phyloP scores from a whole-genome alignment of 2,329 filamentous ascomycete species.

The Fusarium sp. region DNA sequence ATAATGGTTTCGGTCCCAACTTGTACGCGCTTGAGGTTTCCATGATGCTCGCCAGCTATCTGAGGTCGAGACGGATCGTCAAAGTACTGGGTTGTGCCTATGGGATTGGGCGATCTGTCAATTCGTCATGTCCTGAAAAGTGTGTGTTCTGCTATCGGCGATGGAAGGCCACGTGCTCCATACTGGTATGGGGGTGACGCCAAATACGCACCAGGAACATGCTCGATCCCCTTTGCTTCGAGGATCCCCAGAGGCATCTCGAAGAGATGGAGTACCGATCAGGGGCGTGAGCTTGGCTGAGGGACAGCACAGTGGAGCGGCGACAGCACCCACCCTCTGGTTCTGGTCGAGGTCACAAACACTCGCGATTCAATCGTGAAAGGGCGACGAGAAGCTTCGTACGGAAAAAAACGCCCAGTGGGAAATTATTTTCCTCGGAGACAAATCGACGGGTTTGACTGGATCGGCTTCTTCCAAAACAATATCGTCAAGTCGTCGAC shows the following conservation, averaged over 20 bases:
- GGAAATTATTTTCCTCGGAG: not conserved
- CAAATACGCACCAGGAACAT: conserved; percentile 73
- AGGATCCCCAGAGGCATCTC: conserved; percentile 71
- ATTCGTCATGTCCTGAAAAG: conserved; percentile 10
- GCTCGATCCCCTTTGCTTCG: conserved; percentile 69
- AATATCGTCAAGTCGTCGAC: conserved; percentile 2
- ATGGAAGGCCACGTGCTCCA: not conserved
- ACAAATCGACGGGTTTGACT: not conserved
- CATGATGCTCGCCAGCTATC: conserved; percentile 49
- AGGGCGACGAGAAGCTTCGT: not conserved
- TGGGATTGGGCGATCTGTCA: conserved; percentile 13
- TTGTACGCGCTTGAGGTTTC: conserved; percentile 74
- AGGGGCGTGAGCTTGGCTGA: conserved; percentile 4
- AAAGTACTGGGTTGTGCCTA: conserved; percentile 71
- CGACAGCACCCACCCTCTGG: conserved; percentile 13
- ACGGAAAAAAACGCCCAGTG: not conserved
- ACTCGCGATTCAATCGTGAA: not conserved
- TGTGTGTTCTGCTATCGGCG: not conserved
- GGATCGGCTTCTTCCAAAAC: conserved; percentile 8
- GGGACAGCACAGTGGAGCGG: conserved; percentile 18
- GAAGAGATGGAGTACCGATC: conserved; percentile 16
- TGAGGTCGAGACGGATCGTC: conserved; percentile 63
- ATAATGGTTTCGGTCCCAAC: conserved; percentile 75
- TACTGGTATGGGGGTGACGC: not conserved
- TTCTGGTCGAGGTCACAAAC: not conserved